Conservation (phyloP, 2,329 filamentous ascomycete genomes). For the Tolypocladium cylindrosporum region DNA sequence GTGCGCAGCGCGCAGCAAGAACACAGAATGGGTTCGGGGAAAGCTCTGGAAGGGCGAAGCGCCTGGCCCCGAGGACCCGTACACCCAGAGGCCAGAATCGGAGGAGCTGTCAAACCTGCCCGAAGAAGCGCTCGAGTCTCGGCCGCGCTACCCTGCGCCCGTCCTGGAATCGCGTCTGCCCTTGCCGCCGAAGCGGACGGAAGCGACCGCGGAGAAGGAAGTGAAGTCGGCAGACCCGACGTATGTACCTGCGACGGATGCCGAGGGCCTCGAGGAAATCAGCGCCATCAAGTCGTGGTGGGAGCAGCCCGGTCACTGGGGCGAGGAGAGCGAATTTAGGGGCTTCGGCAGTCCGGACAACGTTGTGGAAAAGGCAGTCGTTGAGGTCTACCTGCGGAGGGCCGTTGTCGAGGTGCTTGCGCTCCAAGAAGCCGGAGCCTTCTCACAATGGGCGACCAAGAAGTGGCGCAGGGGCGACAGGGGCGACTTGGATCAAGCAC, state of each 20-base stretch:
- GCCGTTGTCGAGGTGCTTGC: constrained; percentile 43
- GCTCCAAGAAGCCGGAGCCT: constrained; percentile 22
- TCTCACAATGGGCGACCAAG: constrained; percentile 20
- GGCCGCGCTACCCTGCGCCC: constrained; percentile 10
- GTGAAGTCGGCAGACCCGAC: constrained; percentile 17
- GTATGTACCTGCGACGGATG: constrained; percentile 38
- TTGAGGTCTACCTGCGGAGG: constrained; percentile 38
- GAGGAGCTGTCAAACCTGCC: constrained; percentile 19
- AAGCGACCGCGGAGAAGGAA: constrained; percentile 22
- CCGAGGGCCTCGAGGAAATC: constrained; percentile 36
- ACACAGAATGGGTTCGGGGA: constrained; percentile 26
- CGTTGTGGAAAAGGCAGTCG: constrained; percentile 30
- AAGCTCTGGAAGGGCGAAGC: constrained; percentile 30
- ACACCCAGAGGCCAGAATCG: constrained; percentile 21
- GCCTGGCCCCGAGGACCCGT: constrained; percentile 27
- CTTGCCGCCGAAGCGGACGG: constrained; percentile 22
- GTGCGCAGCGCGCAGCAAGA: constrained; percentile 17
- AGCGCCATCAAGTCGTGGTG: constrained; percentile 41
- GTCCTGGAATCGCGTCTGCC: constrained; percentile 19
- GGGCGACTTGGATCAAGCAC: constrained; percentile 22
- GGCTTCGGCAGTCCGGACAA: constrained; percentile 31
- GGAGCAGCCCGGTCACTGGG: constrained; percentile 43
- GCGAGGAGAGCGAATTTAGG: constrained; percentile 29
- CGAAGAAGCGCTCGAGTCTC: constrained; percentile 16
- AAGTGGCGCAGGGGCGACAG: constrained; percentile 22